Base-by-base conservation (phyloP, 2,329 filamentous ascomycete species). In the Fusarium fujikuroi region DNA sequence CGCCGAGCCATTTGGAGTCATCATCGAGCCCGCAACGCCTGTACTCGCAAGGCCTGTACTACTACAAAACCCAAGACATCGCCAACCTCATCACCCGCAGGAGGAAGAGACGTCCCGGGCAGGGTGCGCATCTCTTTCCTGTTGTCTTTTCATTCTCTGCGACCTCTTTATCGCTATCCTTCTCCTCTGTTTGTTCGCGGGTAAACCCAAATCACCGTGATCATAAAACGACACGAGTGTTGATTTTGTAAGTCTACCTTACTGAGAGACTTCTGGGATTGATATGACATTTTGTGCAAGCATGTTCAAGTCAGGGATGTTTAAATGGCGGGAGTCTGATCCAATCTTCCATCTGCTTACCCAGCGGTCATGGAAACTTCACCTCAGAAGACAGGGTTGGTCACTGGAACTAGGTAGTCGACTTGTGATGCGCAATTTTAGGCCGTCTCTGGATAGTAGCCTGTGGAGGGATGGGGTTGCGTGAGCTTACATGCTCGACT, bases 391-490 rank as follows among this genome's bases (percentile, higher is more conserved):
- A 23, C 15, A 21, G 12, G 3, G 32, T 10, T 19, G 6, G 49
- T 12, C 12, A 37, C 23, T 53, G 14, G 19, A 28, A 18, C 18
- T 14, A 36, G 18, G 3, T 18, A 36, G 18, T 4, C 12, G 30
- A 10, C 11, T 34, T 8, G 5, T 25, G 1, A n/a, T 10, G n/a
- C 18, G 14, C 14, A 37, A 39, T 1, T n/a, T 1, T n/a, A 2
- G 2, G 19, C 14, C 34, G 37, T 16, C 23, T 15, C 14, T n/a
- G 2, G 18, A 15, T 21, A 10, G 7, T 15, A 9, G 21, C 21
- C 28, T 49, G 28, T 3, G 21, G 3, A 49, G 12, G 21, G 6
- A 49, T 32, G 28, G 9, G 23, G 21, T 23, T 49, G 6, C 8
- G 7, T 12, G 28, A 32, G 21, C 3, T 23, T 0, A 34, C 11